Evolutionary conservation across 352 stramenopile species (phyloP).

Genomic region (Globisporangium radiosum): DNA sequence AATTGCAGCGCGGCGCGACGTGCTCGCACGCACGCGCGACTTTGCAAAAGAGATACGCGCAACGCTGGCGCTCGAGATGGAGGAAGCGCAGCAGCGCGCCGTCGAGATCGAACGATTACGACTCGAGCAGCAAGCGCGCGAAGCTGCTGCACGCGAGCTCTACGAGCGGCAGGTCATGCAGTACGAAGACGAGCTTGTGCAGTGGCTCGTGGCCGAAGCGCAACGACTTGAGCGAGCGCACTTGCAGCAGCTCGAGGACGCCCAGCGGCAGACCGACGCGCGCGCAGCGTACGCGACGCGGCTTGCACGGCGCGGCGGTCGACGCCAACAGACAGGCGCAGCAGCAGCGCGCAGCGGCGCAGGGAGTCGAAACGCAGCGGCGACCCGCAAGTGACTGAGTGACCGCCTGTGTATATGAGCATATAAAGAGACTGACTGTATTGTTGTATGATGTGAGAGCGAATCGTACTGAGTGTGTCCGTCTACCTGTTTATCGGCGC

Average conservation of each 20-base stretch:
- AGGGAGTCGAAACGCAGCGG: no score
- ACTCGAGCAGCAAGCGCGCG: conserved; percentile 23
- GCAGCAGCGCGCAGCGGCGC: no score
- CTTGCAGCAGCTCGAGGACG: conserved; percentile 27
- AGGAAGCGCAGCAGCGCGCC: conserved; percentile 47
- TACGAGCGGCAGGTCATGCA: conserved; percentile 54
- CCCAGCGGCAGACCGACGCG: conserved; percentile 30
- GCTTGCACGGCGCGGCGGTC: conserved; percentile 45
- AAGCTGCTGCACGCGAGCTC: conserved; percentile 39
- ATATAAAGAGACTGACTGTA: no score
- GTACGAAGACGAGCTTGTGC: conserved; percentile 65
- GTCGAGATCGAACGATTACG: conserved; percentile 41
- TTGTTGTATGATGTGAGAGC: no score
- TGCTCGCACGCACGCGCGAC: conserved; percentile 31
- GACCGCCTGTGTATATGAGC: no score
- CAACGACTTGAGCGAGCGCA: conserved; percentile 37
- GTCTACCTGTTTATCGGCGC: no score
- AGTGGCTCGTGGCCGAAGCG: conserved; percentile 47
- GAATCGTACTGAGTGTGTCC: no score
- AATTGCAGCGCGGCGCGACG: conserved; percentile 11
- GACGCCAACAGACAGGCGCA: conserved; percentile 26
- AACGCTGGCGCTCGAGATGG: conserved; percentile 51
- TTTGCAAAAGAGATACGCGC: conserved; percentile 59
- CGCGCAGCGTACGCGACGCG: conserved; percentile 50
- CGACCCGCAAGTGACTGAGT: no score